Evolutionary conservation across 768 basidiomycete species (phyloP), one percentile per base, ranked within the genome.

Genomic region (Serendipita sp.): DNA sequence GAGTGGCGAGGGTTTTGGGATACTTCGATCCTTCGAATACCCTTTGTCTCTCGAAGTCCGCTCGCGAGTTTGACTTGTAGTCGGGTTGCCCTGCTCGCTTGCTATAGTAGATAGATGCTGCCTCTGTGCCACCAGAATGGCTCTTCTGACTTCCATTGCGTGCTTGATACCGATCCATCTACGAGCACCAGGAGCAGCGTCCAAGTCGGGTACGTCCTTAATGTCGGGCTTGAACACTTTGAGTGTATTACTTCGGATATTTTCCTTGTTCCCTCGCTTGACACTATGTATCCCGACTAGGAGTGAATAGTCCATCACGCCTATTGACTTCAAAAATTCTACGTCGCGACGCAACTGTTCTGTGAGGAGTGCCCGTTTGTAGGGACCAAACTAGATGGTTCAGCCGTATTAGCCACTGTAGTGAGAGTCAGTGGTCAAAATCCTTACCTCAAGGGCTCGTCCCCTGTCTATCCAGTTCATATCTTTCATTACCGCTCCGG

Each of bases 241-340:
- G 63, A 98, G 79, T 54, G 91, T 93, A 70, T 89, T 94, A 69
- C 87, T 84, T 69, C 96, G 81, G 45, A 98, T 76, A 68, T 95
- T 93, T 69, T 99, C 95, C 70, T 82, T 79, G 73, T 98, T 98
- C 1, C 95, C 96, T 46, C 93, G 77, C 68, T 79, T 81, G 83
- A 94, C 85, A 70, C 86, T 88, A 75, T 99, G 96, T 54, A 96
- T 90, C 1, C 96, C 96, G 15, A 98, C 85, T 48, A 99, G 80
- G 30, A 99, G 76, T 68, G 88, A 91, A 73, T 99, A 98, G 74
- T 98, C 96, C 94, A 98, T 97, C 65, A 99, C 94, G 48, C 83
- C 76, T 18, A 96, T 78, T 68, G 75, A 74, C 75, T 88, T 88
- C 73, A 99, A 74, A 68, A 97, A 83, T 74, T 90, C 91, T 24